Conservation (phyloP, 352 stramenopile species). For the Lagenidium sp. region DNA sequence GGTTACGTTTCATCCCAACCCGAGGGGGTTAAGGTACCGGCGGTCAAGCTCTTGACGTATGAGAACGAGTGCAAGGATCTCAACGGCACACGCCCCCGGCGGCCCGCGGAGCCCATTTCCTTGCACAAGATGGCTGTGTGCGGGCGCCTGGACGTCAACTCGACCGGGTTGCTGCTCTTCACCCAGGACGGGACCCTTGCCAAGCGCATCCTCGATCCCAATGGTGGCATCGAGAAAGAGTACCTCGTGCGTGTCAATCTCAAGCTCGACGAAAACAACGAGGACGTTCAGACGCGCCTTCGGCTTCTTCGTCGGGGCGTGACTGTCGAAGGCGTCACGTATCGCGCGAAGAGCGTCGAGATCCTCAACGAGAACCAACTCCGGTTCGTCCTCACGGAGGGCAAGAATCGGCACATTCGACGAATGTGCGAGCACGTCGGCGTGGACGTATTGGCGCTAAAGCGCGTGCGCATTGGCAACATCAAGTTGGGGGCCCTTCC, state of each 20-base stretch:
- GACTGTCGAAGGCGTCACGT: constrained; percentile 50
- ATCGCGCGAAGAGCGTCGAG: constrained; percentile 69
- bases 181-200: constrained; percentile 73
- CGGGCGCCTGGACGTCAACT: constrained; percentile 77
- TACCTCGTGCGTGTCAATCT: constrained; percentile 74
- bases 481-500: constrained; percentile 73
- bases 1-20: constrained; percentile 77
- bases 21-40: constrained; percentile 49
- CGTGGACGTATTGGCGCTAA: constrained; percentile 84
- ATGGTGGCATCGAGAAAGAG: constrained; percentile 70
- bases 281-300: constrained; percentile 22
- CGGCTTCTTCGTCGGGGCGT: constrained; percentile 41
- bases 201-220: constrained; percentile 72
- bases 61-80: constrained; percentile 71
- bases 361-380: constrained; percentile 78
- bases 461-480: constrained; percentile 87
- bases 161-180: constrained; percentile 71
- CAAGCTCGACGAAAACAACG: constrained; percentile 30
- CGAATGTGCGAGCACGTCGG: constrained; percentile 93
- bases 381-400: constrained; percentile 89
- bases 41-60: constrained; percentile 65
- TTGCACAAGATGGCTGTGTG: constrained; percentile 79
- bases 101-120: constrained; percentile 34
- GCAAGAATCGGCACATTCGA: constrained; percentile 94
- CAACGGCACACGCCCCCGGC: constrained; percentile 28